These are phyloP conservation scores for Jasminum sambac DNA, from an alignment of 257 asterid genomes.

Conservation along the genomic window DNA sequence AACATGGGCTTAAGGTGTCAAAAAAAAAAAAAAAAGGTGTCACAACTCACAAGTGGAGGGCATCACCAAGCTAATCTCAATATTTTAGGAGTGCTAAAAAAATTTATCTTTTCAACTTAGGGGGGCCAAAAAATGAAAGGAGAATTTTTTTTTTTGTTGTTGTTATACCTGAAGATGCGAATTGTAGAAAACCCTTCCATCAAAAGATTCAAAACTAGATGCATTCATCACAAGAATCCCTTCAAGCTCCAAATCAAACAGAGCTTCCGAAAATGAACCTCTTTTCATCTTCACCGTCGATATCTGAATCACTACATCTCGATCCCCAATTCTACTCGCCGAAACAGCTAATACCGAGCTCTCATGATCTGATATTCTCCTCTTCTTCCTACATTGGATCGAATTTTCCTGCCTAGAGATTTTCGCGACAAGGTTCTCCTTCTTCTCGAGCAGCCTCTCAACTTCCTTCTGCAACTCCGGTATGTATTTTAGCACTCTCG, in stretches of 20 bases:
- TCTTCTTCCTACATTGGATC: constrained; percentile 1
- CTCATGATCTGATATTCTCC: neutral
- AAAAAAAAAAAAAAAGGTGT: too few relatives aligned
- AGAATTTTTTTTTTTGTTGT: too few relatives aligned
- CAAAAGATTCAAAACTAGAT: constrained; percentile 47
- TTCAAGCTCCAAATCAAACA: constrained; percentile 47
- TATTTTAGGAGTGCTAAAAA: too few relatives aligned
- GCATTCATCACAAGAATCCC: constrained; percentile 48
- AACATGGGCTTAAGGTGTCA: too few relatives aligned
- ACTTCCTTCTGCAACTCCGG: constrained; percentile 71
- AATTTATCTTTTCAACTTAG: too few relatives aligned
- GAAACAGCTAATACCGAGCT: constrained; percentile 34
- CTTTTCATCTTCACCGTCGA: constrained; percentile 34
- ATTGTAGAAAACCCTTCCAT: constrained; percentile 52
- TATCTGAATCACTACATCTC: constrained; percentile 48
- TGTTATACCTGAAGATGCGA: constrained; percentile 58
- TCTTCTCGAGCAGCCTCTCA: constrained; percentile 40
- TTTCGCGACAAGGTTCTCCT: constrained; percentile 38
- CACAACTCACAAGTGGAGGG: too few relatives aligned
- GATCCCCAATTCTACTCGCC: constrained; percentile 33
- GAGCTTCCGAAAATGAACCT: constrained; percentile 30
- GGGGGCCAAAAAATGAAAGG: too few relatives aligned
- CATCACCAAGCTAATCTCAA: too few relatives aligned
- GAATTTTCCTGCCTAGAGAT: constrained; percentile 25
- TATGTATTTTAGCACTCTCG: constrained; percentile 63